Conservation (phyloP, 176 grass and related monocot genomes). For the Bothriochloa decipiens region DNA sequence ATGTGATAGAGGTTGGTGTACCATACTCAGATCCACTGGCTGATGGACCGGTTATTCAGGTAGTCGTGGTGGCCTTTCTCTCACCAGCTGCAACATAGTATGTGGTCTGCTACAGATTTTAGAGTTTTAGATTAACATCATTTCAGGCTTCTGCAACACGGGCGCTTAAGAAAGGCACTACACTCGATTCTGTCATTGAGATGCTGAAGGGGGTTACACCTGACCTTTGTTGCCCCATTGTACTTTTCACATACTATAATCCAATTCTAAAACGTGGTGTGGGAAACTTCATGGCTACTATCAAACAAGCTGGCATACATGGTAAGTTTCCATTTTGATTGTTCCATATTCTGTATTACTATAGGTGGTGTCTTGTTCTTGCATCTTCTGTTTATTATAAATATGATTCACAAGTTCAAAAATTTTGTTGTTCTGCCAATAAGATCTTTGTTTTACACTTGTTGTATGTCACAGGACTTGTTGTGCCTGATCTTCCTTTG, state of each 20-base stretch:
- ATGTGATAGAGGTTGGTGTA: slow-evolving; percentile 86
- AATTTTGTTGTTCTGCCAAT: neutral
- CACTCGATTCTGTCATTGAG: slow-evolving; percentile 63
- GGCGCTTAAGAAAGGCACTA: slow-evolving; percentile 72
- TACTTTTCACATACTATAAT: slow-evolving; percentile 94
- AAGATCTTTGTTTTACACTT: neutral
- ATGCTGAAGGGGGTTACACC: slow-evolving; percentile 77
- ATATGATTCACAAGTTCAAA: slow-evolving; percentile 13
- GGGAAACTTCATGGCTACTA: slow-evolving; percentile 67
- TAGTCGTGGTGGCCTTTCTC: neutral
- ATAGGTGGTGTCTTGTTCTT: neutral
- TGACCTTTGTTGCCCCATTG: slow-evolving; percentile 82
- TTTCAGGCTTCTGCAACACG: slow-evolving; percentile 86
- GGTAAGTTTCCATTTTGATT: slow-evolving; percentile 47
- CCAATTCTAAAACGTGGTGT: slow-evolving; percentile 83
- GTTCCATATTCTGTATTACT: neutral
- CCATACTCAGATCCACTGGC: slow-evolving; percentile 91
- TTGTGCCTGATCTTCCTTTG: slow-evolving; percentile 92
- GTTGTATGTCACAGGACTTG: slow-evolving; percentile 66
- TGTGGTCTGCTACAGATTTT: neutral
- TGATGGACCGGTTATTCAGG: slow-evolving; percentile 95
- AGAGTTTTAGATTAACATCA: neutral
- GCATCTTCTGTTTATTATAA: neutral
- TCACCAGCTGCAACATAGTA: neutral
- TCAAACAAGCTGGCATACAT: slow-evolving; percentile 65